These are phyloP conservation scores for Lophiostoma macrostomum DNA, from an alignment of 495 filamentous ascomycete genomes.

Conservation along the genomic window DNA sequence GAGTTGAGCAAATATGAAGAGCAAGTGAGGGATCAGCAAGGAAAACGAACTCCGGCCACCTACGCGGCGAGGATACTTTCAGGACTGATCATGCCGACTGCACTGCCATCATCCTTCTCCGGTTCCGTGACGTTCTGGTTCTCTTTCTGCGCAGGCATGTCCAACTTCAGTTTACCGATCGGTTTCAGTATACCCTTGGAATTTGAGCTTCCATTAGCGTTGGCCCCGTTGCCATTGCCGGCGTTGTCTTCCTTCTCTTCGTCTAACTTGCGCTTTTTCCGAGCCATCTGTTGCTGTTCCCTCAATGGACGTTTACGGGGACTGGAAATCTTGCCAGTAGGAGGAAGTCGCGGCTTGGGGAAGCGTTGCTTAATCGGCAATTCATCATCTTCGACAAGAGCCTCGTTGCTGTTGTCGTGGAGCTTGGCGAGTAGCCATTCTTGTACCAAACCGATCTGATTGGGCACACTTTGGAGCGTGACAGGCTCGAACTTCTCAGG, in stretches of 20 bases:
- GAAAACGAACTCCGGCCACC: neutral
- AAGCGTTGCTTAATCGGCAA: constrained; percentile 85
- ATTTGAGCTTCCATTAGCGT: constrained; percentile 10
- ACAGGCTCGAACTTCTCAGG: constrained; percentile 75
- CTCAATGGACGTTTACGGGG: constrained; percentile 83
- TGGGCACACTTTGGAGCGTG: constrained; percentile 69
- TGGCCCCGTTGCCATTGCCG: constrained; percentile 15
- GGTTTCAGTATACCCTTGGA: constrained; percentile 30
- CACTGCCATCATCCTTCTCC: constrained; percentile 38
- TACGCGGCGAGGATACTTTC: constrained; percentile 37
- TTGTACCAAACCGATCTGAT: constrained; percentile 80
- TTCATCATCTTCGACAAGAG: constrained; percentile 91
- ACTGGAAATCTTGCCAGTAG: constrained; percentile 89
- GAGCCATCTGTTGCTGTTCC: constrained; percentile 67
- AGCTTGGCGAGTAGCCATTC: constrained; percentile 88
- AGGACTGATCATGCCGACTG: constrained; percentile 42
- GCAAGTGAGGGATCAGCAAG: neutral
- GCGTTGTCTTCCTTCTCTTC: constrained; percentile 34
- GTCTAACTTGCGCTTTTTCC: constrained; percentile 59
- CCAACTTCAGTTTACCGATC: constrained; percentile 38
- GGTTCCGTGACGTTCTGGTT: constrained; percentile 33
- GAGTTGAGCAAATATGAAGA: neutral
- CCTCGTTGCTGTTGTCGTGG: constrained; percentile 73
- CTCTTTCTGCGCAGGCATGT: constrained; percentile 37
- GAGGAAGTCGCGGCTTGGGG: constrained; percentile 88